Evolutionary conservation across 495 filamentous ascomycete species (phyloP), one percentile per base, ranked within the genome.

Genomic region (Glonium stellatum): DNA sequence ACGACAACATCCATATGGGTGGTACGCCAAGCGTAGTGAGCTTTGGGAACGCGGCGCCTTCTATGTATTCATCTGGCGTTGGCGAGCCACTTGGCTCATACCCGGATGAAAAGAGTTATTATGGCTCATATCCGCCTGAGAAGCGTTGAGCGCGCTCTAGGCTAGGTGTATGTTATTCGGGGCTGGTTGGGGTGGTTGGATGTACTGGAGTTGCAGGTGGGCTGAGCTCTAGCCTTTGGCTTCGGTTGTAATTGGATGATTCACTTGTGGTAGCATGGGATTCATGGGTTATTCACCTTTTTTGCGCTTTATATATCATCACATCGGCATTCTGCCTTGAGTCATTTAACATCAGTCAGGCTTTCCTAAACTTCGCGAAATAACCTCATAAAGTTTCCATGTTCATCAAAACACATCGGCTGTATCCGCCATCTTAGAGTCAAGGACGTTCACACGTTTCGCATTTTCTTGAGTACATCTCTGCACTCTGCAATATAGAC

Each of bases 11-110:
- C n/a, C 64, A 69, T 39, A 31, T 41, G 0, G 41, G 59, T 13
- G 61, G 64, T 5, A 34, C 66, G 6, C 60, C 62, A 8, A 60
- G 64, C 18, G 64, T 68, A 22, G 64, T 69, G 6, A 67, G 69
- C 3, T 70, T 67, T 55, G 71, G 70, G 0, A 71, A 62, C 52
- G 54, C 58, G 4, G 61, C 64, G 31, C 69, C 69, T 44, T 70
- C 71, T 1, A 52, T 54, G 6, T 72, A 72, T 46, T 39, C 21
- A 0, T 44, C 60, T n/a, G 64, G 63, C 10, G 50, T 69, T 0
- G 70, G 70, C 12, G 70, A 72, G 63, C 56, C 64, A 8, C 44
- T 72, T 15, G 62, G 62, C 0, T 54, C 64, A 34, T 36, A 61
- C 8, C 61, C 57, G 5, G 53, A 63, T 46, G 48, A 51, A 9